Percentiles rank a stretch among this genome's conserved stretches.
These are phyloP conservation scores for Pyricularia sp. DNA, from an alignment of 2,329 filamentous ascomycete genomes.

Conservation along the genomic window DNA sequence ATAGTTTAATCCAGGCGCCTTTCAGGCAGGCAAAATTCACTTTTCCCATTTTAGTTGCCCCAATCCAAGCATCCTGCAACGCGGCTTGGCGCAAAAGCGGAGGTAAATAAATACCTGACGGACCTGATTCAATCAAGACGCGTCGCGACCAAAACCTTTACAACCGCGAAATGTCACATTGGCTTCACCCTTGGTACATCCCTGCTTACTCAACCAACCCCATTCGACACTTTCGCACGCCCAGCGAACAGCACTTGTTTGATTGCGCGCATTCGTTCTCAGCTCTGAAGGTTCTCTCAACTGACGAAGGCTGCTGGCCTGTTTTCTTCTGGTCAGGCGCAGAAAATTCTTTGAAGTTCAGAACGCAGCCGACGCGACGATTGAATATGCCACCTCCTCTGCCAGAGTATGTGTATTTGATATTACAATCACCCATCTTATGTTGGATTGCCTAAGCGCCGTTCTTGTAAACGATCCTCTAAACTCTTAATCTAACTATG, in stretches of 20 bases:
- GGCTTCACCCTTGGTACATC: not conserved
- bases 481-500: not conserved
- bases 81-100: not conserved
- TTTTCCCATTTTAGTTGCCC: too few species aligned
- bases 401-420: not conserved
- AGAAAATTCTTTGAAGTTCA: not conserved
- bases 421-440: not conserved
- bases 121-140: not conserved
- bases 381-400: constrained; percentile 3
- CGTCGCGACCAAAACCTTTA: not conserved
- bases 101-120: too few species aligned
- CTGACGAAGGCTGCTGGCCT: not conserved
- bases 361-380: not conserved
- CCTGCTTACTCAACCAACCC: not conserved
- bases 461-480: not conserved
- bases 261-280: not conserved
- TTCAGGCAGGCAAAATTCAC: too few species aligned
- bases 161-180: not conserved
- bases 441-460: not conserved
- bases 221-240: not conserved
- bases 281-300: not conserved
- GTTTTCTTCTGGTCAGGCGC: not conserved
- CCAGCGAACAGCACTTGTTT: not conserved
- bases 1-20: too few species aligned
- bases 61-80: too few species aligned